These are phyloP conservation scores for Leptodermis oblonga DNA, from an alignment of 257 asterid species.

Conservation along the genomic window DNA sequence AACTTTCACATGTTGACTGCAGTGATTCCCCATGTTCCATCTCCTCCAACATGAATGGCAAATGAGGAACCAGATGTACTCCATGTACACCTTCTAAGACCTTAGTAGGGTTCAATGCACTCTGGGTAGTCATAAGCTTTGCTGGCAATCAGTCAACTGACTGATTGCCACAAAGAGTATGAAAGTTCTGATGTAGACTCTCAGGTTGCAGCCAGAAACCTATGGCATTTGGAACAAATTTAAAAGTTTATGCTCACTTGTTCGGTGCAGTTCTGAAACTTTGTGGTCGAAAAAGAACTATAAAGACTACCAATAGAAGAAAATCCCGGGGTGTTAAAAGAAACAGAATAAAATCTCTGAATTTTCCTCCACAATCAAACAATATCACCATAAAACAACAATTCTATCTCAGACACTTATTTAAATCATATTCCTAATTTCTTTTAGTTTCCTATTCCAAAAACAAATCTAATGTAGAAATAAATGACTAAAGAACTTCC, in stretches of 20 bases:
- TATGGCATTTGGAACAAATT: conserved; percentile 24
- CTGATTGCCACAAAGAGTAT: conserved; percentile 63
- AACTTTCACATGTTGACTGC: conserved; percentile 29
- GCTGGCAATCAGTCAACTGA: conserved; percentile 79
- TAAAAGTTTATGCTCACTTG: background rate
- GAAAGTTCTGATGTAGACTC: conserved; percentile 21
- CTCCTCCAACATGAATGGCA: conserved; percentile 64
- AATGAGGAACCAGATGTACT: conserved; percentile 61
- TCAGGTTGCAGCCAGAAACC: conserved; percentile 22
- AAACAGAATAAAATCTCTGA: background rate
- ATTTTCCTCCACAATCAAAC: background rate
- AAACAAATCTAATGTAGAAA: background rate
- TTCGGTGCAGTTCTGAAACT: background rate
- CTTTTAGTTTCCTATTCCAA: background rate
- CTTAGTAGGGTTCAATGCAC: conserved; percentile 39
- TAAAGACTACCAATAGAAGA: background rate
- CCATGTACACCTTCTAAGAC: conserved; percentile 67
- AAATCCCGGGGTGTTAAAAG: background rate
- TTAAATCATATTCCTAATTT: background rate
- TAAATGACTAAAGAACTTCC: background rate
- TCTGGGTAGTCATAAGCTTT: conserved; percentile 51
- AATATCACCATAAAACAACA: background rate
- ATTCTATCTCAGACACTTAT: background rate
- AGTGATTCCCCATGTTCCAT: conserved; percentile 46
- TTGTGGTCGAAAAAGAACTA: background rate